phyloP scores from a whole-genome alignment of 345 rosid species.

The Trapa incisa region DNA sequence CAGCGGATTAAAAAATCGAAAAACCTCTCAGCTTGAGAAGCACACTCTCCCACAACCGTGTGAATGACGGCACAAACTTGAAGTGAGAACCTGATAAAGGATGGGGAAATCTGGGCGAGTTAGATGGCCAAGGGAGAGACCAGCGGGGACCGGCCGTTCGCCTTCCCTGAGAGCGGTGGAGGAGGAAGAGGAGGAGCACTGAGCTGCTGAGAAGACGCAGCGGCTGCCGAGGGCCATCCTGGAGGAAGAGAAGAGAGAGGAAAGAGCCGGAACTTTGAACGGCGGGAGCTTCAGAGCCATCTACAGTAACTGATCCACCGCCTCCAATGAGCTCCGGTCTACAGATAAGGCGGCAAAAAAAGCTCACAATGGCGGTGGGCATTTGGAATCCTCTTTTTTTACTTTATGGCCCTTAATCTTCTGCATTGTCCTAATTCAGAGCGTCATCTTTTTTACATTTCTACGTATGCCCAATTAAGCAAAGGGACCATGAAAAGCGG shows the following conservation, averaged over 20 bases:
- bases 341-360: not conserved
- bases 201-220: constrained; percentile 12
- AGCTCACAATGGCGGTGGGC: too few relatives aligned
- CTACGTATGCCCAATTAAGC: not conserved
- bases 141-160: constrained; percentile 18
- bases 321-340: not conserved
- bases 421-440: not conserved
- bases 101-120: constrained; percentile 75
- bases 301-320: constrained; percentile 27
- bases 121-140: constrained; percentile 63
- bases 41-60: not conserved
- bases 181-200: constrained; percentile 15
- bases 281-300: constrained; percentile 44
- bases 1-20: not conserved
- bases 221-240: constrained; percentile 13
- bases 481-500: not conserved
- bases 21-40: not conserved
- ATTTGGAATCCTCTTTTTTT: not conserved
- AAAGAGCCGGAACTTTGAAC: constrained; percentile 13
- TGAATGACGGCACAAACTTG: not conserved
- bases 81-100: constrained; percentile 52
- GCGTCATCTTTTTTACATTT: not conserved
- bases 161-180: constrained; percentile 20
- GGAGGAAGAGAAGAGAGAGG: constrained; percentile 16
- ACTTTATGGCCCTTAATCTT: not conserved